phyloP scores from a whole-genome alignment of 371 early-diverging fungal genomes.

The Blakeslea trispora region DNA sequence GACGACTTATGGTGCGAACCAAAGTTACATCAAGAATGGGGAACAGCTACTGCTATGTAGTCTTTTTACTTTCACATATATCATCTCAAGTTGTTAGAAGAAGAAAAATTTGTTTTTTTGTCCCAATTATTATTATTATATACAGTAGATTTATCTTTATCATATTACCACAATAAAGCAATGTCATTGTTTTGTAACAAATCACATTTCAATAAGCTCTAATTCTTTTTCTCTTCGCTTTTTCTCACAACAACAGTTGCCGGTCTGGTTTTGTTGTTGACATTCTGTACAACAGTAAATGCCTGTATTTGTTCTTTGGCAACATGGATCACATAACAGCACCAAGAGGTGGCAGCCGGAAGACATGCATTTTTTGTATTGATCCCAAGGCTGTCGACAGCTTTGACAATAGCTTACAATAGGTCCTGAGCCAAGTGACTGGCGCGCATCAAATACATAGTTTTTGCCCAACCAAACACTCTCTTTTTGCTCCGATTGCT shows the following conservation, averaged over 20 bases:
- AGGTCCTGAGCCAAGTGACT: slow-evolving; percentile 31
- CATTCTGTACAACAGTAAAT: slow-evolving; percentile 44
- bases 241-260: slow-evolving; percentile 41
- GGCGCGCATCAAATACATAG: slow-evolving; percentile 78
- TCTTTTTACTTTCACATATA: too few species aligned
- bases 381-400: slow-evolving; percentile 41
- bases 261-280: slow-evolving; percentile 13
- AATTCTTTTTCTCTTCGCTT: slow-evolving; percentile 32
- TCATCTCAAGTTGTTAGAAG: too few species aligned
- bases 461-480: slow-evolving; percentile 66
- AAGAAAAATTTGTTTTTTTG: not conserved
- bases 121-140: not conserved
- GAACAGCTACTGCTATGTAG: slow-evolving; percentile 6
- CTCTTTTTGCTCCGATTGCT: not conserved
- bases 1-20: slow-evolving; percentile 20
- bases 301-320: slow-evolving; percentile 6
- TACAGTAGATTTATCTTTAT: not conserved
- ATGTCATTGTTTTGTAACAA: not conserved
- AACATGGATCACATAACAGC: slow-evolving; percentile 30
- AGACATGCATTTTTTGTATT: slow-evolving; percentile 43
- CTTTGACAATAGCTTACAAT: slow-evolving; percentile 36
- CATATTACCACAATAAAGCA: not conserved
- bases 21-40: not conserved
- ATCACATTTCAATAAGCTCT: not conserved
- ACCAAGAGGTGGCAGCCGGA: slow-evolving; percentile 41